Evolutionary conservation across 2,329 filamentous ascomycete species (phyloP).

Genomic region (Nannizziopsis barbatae): DNA sequence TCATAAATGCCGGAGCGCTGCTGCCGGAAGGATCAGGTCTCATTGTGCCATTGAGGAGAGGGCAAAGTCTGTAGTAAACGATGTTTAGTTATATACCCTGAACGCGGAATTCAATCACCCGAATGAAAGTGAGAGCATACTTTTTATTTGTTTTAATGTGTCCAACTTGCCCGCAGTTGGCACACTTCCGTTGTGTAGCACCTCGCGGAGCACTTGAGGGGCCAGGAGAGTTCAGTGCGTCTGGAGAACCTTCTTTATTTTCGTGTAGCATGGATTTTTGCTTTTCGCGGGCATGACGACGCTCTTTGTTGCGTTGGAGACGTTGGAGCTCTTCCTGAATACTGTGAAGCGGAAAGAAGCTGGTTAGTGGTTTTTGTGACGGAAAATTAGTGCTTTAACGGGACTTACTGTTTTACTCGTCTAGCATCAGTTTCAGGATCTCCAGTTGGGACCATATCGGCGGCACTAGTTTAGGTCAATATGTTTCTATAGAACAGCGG

Average conservation of each 20-base stretch:
- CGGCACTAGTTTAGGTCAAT: constrained; percentile 36
- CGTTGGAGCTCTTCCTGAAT: constrained; percentile 66
- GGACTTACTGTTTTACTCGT: constrained; percentile 45
- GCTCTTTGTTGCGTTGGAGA: constrained; percentile 82
- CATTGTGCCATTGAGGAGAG: constrained; percentile 73
- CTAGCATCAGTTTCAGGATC: constrained; percentile 56
- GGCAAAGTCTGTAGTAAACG: constrained; percentile 54
- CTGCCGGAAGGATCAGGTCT: constrained; percentile 41
- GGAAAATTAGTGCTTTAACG: constrained; percentile 5
- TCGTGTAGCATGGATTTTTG: constrained; percentile 54
- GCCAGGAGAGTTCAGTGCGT: constrained; percentile 35
- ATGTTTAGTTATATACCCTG: constrained; percentile 14
- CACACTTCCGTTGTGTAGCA: constrained; percentile 70
- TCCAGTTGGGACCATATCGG: constrained; percentile 52
- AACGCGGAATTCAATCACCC: not conserved
- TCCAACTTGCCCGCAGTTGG: constrained; percentile 90
- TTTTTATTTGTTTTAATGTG: constrained; percentile 99
- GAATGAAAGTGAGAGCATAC: constrained; percentile 38
- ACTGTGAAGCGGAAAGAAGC: constrained; percentile 32
- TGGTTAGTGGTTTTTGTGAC: constrained; percentile 15
- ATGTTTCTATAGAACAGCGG: constrained; percentile 12
- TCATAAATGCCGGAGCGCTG: constrained; percentile 38
- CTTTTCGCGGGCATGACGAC: constrained; percentile 79
- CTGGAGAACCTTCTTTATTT: constrained; percentile 33
- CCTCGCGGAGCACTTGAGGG: constrained; percentile 44